Evolutionary conservation across 2,329 filamentous ascomycete genomes (phyloP).

Genomic region (Plectosphaerella cucumerina): DNA sequence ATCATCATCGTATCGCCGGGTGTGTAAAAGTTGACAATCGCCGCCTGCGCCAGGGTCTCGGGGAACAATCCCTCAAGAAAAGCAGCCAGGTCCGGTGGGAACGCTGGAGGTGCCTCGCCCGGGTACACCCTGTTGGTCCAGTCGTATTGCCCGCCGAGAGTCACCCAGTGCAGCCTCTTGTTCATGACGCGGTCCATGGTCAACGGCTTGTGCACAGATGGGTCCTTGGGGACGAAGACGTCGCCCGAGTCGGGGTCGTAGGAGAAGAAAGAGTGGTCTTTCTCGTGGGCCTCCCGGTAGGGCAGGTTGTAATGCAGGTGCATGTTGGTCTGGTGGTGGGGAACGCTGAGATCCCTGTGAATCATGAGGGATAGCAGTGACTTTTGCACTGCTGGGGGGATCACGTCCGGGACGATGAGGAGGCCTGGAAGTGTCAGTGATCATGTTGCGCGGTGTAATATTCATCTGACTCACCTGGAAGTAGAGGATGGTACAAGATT

Average conservation of each 20-base stretch:
- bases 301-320: conserved; percentile 73
- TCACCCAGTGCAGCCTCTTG: conserved; percentile 87
- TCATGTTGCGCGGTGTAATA: not conserved
- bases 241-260: conserved; percentile 45
- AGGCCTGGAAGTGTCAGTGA: conserved; percentile 54
- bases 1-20: conserved; percentile 88
- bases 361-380: conserved; percentile 69
- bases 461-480: conserved; percentile 56
- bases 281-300: conserved; percentile 38
- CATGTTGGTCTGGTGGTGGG: conserved; percentile 81
- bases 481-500: conserved; percentile 59
- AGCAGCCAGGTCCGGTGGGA: conserved; percentile 67
- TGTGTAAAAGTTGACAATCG: conserved; percentile 90
- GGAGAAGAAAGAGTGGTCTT: conserved; percentile 49
- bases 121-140: conserved; percentile 89
- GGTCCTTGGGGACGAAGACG: conserved; percentile 63
- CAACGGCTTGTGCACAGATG: conserved; percentile 69
- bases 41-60: conserved; percentile 74
- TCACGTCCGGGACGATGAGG: conserved; percentile 68
- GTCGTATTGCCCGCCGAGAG: conserved; percentile 92
- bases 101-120: conserved; percentile 58
- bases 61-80: conserved; percentile 72
- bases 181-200: conserved; percentile 66
- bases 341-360: conserved; percentile 70
- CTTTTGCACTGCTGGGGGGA: conserved; percentile 66